Evolutionary conservation across 176 grass and related monocot species (phyloP).

Genomic region (Stipa capillata): DNA sequence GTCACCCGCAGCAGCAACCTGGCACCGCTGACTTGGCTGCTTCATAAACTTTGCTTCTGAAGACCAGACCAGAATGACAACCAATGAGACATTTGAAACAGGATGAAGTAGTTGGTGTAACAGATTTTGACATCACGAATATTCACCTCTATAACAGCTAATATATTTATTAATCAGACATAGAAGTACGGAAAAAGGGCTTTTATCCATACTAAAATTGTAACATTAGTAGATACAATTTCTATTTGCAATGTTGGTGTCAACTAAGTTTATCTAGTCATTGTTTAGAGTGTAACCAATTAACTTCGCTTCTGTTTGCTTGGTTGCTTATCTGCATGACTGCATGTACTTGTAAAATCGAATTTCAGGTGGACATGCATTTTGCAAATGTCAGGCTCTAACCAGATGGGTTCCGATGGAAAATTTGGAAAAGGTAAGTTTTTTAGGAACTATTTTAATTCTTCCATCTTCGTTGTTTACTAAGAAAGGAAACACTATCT

Average conservation of each 20-base stretch:
- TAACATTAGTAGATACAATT: not conserved
- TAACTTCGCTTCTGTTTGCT: not conserved
- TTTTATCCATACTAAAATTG: not conserved
- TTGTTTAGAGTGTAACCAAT: not conserved
- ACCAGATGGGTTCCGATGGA: conserved; percentile 31
- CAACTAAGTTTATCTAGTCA: not conserved
- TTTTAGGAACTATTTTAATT: not conserved
- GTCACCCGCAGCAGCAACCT: too few relatives aligned
- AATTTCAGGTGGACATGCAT: conserved; percentile 29
- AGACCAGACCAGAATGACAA: too few relatives aligned
- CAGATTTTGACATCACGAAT: not conserved
- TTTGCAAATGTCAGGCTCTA: conserved; percentile 32
- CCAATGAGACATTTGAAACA: too few relatives aligned
- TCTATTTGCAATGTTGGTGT: not conserved
- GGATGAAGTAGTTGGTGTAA: not conserved
- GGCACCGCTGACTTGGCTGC: too few relatives aligned
- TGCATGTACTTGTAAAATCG: too few relatives aligned
- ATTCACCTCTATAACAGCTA: not conserved
- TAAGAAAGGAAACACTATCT: not conserved
- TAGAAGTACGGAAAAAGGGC: not conserved
- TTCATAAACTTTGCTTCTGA: too few relatives aligned
- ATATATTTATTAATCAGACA: not conserved
- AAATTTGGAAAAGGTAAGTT: conserved; percentile 43
- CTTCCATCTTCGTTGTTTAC: conserved; percentile 2
- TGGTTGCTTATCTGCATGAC: not conserved